Percentiles rank a stretch among this genome's conserved stretches.
phyloP scores from a whole-genome alignment of 208 protist species.

The Trypanosoma mega region DNA sequence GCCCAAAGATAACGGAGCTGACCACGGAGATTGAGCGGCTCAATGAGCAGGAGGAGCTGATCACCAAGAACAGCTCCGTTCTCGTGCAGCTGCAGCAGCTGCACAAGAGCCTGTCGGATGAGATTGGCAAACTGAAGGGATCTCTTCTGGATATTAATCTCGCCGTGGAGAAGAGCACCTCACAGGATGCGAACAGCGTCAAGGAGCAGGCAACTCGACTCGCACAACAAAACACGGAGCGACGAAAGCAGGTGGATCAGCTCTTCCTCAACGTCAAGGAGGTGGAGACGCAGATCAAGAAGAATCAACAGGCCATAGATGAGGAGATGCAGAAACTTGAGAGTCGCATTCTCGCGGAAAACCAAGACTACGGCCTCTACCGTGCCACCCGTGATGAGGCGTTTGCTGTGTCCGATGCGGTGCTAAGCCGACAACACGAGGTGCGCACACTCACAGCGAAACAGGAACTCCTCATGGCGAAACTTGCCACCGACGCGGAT shows the following conservation, averaged over 20 bases:
- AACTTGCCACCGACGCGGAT: conserved; percentile 71
- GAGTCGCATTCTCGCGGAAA: conserved; percentile 64
- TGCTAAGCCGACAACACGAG: conserved; percentile 82
- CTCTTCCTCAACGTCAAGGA: conserved; percentile 84
- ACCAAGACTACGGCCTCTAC: conserved; percentile 76
- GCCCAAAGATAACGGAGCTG: conserved; percentile 86
- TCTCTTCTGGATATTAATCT: conserved; percentile 81
- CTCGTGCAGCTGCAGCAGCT: conserved; percentile 80
- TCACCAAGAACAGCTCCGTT: conserved; percentile 73
- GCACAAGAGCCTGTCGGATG: conserved; percentile 60
- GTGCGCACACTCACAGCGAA: conserved; percentile 78
- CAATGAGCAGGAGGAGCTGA: conserved; percentile 81
- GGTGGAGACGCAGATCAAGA: conserved; percentile 67
- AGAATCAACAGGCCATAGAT: conserved; percentile 53
- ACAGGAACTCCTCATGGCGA: conserved; percentile 78
- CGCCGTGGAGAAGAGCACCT: conserved; percentile 65
- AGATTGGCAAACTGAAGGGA: conserved; percentile 77
- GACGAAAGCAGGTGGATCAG: conserved; percentile 75
- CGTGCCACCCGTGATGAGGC: conserved; percentile 68
- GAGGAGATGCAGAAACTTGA: conserved; percentile 84
- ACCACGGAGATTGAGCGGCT: conserved; percentile 85
- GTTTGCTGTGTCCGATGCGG: conserved; percentile 71
- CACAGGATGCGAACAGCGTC: conserved; percentile 63
- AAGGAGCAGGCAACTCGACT: conserved; percentile 71
- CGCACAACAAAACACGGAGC: conserved; percentile 58